Conservation (phyloP, 805 yeast species). For the Teunomyces pallodes region DNA sequence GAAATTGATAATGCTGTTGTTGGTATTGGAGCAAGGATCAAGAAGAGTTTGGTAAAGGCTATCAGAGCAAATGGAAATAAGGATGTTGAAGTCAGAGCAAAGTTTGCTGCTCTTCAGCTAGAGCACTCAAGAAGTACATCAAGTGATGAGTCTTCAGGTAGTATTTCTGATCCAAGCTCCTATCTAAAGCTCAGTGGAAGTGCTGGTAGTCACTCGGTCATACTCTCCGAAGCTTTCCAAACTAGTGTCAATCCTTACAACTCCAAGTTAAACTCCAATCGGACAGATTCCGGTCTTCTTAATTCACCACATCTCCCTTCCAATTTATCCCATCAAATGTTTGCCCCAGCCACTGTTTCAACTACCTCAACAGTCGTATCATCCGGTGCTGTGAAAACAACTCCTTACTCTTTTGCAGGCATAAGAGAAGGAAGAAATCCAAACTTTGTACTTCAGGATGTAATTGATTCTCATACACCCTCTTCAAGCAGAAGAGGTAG, state of each 20-base stretch:
- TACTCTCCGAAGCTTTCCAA: slow-evolving; percentile 30
- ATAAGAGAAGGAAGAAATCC: slow-evolving; percentile 26
- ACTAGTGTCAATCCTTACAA: neutral
- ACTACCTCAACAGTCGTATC: neutral
- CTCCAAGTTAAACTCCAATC: neutral
- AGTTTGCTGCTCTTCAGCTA: slow-evolving; percentile 18
- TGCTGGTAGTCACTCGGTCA: slow-evolving; percentile 24
- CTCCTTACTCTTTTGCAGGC: slow-evolving; percentile 22
- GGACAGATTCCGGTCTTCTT: neutral
- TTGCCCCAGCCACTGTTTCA: slow-evolving; percentile 4
- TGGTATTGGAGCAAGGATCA: slow-evolving; percentile 72
- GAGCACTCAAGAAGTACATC: slow-evolving; percentile 28
- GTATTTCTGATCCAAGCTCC: slow-evolving; percentile 18
- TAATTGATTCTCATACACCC: slow-evolving; percentile 28
- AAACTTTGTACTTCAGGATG: slow-evolving; percentile 30
- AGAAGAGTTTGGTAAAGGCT: slow-evolving; percentile 48
- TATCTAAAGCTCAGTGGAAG: slow-evolving; percentile 6
- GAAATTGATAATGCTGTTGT: slow-evolving; percentile 77
- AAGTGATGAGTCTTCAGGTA: slow-evolving; percentile 26
- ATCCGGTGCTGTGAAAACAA: slow-evolving; percentile 8
- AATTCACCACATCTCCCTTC: slow-evolving; percentile 17
- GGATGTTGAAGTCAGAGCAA: slow-evolving; percentile 21
- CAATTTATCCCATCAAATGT: slow-evolving; percentile 13
- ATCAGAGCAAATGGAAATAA: slow-evolving; percentile 25
- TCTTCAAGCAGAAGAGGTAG: slow-evolving; percentile 20